Base-by-base conservation (phyloP, 164 flowering plant species). In the Chimonanthus praecox region DNA sequence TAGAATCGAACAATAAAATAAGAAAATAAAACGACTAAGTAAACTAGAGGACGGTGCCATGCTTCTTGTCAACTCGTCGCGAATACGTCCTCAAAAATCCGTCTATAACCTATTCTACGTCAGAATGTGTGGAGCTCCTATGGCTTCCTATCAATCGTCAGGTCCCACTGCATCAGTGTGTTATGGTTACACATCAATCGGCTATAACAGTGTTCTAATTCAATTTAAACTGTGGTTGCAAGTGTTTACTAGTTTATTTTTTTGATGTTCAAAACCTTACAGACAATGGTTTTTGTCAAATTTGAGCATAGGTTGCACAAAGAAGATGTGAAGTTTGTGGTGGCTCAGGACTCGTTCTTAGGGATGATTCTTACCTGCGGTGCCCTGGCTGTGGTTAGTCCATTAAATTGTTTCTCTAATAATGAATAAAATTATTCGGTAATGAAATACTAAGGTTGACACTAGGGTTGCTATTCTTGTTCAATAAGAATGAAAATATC, bases 271-370 rank as follows among this genome's bases (percentile, higher is more conserved):
- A 33, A 33, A 33, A 33, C 33, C 33, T 48, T 13, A 21, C n/a
- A 66, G 33, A 13, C 60, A 9, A 45, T n/a, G 20, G 3, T 20
- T 46, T 61, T 49, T 21, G 49, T 69, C 11, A 16, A 8, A n/a
- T 61, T 73, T 49, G 10, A 43, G 60, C 5, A 8, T 82, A 91
- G 98, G 82, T 83, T n/a, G 91, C 87, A 65, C 97, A 92, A 72
- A 88, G 81, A 79, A 85, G 78, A 75, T 94, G 98, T 74, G 75
- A 71, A 33, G 88, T 78, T 15, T 94, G 98, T 82, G 85, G 84
- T 71, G 98, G 98, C 1, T 92, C 97, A 47, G 98, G 98, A 64
- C 91, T 94, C 33, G 90, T 92, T 79, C 77, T 83, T 60, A 87
- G 84, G 77, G 94, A 89, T 0, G 78, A 87, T 58, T 78, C 83